Evolutionary conservation across 768 basidiomycete genomes (phyloP).

Genomic region (Wakefieldia striispora): DNA sequence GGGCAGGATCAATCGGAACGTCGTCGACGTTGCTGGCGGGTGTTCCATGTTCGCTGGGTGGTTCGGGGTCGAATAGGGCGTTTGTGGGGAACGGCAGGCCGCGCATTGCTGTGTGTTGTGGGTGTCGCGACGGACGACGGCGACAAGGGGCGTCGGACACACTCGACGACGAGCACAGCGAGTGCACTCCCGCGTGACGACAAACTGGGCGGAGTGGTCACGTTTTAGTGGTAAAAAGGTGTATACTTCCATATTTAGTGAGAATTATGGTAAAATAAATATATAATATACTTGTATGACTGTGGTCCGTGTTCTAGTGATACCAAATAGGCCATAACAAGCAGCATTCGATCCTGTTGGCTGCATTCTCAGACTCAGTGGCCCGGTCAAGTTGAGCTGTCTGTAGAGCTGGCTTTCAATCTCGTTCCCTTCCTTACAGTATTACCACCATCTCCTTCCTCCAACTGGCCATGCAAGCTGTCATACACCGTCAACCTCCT

Average conservation of each 20-base stretch:
- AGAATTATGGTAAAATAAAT: conserved; percentile 5
- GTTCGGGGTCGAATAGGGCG: conserved; percentile 50
- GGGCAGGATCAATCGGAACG: conserved; percentile 82
- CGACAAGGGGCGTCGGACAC: conserved; percentile 20
- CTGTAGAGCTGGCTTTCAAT: conserved; percentile 35
- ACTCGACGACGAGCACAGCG: conserved; percentile 40
- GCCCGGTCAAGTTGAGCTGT: conserved; percentile 27
- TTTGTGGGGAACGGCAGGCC: conserved; percentile 51
- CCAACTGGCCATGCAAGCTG: conserved; percentile 71
- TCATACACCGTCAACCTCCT: conserved; percentile 60
- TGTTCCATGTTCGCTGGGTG: conserved; percentile 58
- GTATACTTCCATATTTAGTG: conserved; percentile 10
- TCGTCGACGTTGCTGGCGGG: conserved; percentile 57
- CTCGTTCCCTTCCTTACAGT: conserved; percentile 23
- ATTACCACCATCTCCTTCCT: conserved; percentile 50
- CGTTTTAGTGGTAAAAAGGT: conserved; percentile 21
- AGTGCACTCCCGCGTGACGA: conserved; percentile 32
- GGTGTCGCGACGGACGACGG: conserved; percentile 13
- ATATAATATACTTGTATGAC: no score
- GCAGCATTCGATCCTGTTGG: conserved; percentile 30
- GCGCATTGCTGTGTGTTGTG: conserved; percentile 43
- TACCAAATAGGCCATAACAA: conserved; percentile 29
- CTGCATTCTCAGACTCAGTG: conserved; percentile 26
- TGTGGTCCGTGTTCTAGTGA: no score
- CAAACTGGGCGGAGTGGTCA: conserved; percentile 26